Evolutionary conservation across 768 basidiomycete species (phyloP).

Genomic region (button mushroom (Agaricus bisporus)): DNA sequence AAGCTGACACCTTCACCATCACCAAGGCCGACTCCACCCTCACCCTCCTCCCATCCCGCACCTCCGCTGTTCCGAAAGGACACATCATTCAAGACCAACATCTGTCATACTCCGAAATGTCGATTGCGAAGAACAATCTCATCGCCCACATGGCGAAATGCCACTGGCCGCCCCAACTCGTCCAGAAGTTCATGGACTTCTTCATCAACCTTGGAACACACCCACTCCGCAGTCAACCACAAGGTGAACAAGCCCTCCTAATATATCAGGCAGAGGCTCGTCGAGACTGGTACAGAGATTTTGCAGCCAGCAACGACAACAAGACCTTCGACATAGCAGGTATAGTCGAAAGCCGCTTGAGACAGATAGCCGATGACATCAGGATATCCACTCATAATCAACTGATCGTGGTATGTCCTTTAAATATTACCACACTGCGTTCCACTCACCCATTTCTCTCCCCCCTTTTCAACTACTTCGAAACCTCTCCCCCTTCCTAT

Average conservation of each 20-base stretch:
- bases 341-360: too few species aligned
- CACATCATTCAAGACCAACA: not conserved
- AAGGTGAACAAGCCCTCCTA: slow-evolving; percentile 9
- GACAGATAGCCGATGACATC: too few species aligned
- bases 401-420: too few species aligned
- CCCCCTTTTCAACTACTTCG: too few species aligned
- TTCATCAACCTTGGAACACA: not conserved
- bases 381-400: too few species aligned
- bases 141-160: not conserved
- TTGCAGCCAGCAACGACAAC: not conserved
- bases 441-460: too few species aligned
- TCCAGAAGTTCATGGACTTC: not conserved
- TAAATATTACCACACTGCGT: too few species aligned
- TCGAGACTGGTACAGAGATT: slow-evolving; percentile 10
- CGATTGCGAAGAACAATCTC: not conserved
- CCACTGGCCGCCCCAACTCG: too few species aligned
- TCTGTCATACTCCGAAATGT: not conserved
- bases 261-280: slow-evolving; percentile 9
- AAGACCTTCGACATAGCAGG: too few species aligned
- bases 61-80: too few species aligned
- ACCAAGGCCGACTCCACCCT: not conserved
- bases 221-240: not conserved
- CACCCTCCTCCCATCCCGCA: not conserved
- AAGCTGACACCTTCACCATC: not conserved
- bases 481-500: too few species aligned